Base-by-base conservation (phyloP, 75 land plant genomes). In the Selaginella moellendorffii region DNA sequence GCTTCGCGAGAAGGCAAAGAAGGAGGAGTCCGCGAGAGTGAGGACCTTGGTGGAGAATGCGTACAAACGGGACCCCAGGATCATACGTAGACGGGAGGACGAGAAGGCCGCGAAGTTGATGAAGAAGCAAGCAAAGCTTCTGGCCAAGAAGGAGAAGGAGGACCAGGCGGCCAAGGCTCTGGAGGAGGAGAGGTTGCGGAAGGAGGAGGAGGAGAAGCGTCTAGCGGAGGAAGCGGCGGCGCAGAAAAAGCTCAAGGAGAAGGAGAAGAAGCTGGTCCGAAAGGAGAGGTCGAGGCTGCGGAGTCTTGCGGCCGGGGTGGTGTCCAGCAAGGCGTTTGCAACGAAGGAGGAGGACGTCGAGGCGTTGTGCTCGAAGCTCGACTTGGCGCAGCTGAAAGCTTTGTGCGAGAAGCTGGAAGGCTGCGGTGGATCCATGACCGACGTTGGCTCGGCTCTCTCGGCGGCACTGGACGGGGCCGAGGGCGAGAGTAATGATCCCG, bases 1-100 rank as follows among this genome's bases (percentile, higher is more conserved):
- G 72, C 72, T 85, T 10, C 67, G 77, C 18, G 97, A 92, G 77
- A 85, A 85, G 54, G 97, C 97, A 1, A 88, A 84, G 71, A 92
- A 88, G 68, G 88, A 85, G 73, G 97, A 92, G 66, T 74, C 73
- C 81, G 80, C 66, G 12, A 73, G 97, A 22, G 71, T 92, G n/a
- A 69, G 86, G 61, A n/a, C 80, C 2, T 76, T 92, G 58, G 83
- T 87, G 24, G 97, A 88, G 54, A 85, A 85, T 85, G 95, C 97
- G 1, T 92, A 85, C 63, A 84, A 84, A 77, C 69, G 68, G 66
- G 96, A 88, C 31, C 97, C 95, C 0, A 78, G 96, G 66, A 88
- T 88, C 24, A 59, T 73, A 2, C 78, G 77, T 54, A 81, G 96
- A 64, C 88, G 83, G 61, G 96, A 92, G 65, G 83, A 85, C 28